Percentiles rank a stretch among this genome's conserved stretches.
phyloP scores from a whole-genome alignment of 495 filamentous ascomycete genomes.

The Hyaloscypha bicolor region DNA sequence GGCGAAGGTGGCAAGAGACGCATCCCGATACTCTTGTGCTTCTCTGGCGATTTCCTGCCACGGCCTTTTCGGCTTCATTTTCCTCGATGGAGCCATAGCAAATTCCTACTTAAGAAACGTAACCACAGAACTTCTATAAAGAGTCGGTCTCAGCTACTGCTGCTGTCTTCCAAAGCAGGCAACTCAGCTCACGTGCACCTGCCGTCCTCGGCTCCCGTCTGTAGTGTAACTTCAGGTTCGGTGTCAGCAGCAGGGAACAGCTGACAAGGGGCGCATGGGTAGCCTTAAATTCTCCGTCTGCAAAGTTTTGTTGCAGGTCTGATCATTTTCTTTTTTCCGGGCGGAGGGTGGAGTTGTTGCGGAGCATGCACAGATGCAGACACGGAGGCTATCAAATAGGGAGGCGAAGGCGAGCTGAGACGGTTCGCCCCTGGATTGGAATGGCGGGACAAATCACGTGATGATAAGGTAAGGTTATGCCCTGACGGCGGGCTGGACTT shows the following conservation, averaged over 20 bases:
- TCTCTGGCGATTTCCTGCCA: slow-evolving; percentile 26
- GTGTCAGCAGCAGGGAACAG: not conserved
- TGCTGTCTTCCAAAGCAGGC: not conserved
- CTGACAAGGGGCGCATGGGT: not conserved
- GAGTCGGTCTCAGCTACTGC: too few species aligned
- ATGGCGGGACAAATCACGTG: not conserved
- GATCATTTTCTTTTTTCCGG: slow-evolving; percentile 1
- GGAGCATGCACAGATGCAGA: not conserved
- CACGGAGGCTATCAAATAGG: not conserved
- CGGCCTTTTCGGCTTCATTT: slow-evolving; percentile 13
- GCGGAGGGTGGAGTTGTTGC: not conserved
- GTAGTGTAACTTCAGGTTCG: not conserved
- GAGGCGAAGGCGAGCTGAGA: not conserved
- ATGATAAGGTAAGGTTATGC: not conserved
- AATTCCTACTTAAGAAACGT: not conserved
- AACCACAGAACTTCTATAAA: not conserved
- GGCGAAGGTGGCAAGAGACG: slow-evolving; percentile 9
- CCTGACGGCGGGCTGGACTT: not conserved
- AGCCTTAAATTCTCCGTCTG: not conserved
- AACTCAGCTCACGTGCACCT: not conserved
- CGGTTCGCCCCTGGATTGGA: not conserved
- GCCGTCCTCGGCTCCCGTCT: not conserved
- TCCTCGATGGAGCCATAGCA: slow-evolving; percentile 18
- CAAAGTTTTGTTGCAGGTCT: not conserved
- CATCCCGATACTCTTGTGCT: slow-evolving; percentile 24